Evolutionary conservation across 2,329 filamentous ascomycete species (phyloP), one percentile per base, ranked within the genome.

Genomic region (Hypoxylon sp.): DNA sequence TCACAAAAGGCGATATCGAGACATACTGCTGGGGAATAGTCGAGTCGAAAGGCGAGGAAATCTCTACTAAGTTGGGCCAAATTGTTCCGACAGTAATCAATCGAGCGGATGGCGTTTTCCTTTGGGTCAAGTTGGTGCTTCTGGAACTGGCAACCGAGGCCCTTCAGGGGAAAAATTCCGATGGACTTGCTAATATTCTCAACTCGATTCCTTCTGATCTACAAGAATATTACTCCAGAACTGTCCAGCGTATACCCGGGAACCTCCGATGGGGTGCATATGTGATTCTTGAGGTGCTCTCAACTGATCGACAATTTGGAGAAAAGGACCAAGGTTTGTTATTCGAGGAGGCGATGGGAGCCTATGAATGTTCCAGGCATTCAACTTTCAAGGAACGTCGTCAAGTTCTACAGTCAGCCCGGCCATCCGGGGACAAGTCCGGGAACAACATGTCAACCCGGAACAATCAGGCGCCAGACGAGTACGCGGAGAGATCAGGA

Each of bases 111-210:
- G 69, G 69, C 6, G 66, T 71, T 23, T 71, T 71, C 19, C 69
- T 69, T 3, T 69, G 69, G 69, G 69, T 67, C 5, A 67, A 61
- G 30, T 45, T 71, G 7, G 66, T 65, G 7, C n/a, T 71, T 2
- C 25, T 58, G n/a, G 62, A 69, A 6, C 41, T 71, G 30, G 23
- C n/a, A 14, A 30, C 25, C 21, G 64, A 63, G 19, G 68, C 56
- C 23, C 38, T 23, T 9, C 32, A 14, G 41, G 63, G 50, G 32
- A 30, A 5, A 36, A 11, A 11, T 3, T 5, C 11, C 25, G 34
- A 41, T 0, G 17, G 53, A 17, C 55, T 69, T 49, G 11, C 17
- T 38, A 30, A 34, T 5, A 38, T 34, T 5, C 49, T 69, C 46
- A 21, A 59, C 7, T 64, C 46, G 9, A 63, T 56, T 32, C 67